Evolutionary conservation across 306 rosid species (phyloP).

Genomic region (Mimosa pudica): DNA sequence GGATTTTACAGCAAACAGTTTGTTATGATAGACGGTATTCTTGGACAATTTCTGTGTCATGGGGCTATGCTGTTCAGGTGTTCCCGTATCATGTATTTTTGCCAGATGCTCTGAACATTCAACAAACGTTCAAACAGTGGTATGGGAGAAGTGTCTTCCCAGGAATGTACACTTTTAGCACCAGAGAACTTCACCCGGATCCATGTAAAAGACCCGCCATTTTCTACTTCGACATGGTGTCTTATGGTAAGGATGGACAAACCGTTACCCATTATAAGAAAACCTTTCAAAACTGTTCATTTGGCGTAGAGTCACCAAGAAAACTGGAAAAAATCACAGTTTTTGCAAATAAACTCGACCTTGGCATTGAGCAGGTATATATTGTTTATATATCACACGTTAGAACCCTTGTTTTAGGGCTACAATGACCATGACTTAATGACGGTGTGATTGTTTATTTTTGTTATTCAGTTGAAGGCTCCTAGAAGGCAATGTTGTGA

Average conservation of each 20-base stretch:
- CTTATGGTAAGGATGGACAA: constrained; percentile 35
- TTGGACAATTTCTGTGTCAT: constrained; percentile 75
- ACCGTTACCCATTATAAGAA: constrained; percentile 55
- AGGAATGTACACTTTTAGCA: constrained; percentile 53
- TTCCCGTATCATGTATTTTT: constrained; percentile 48
- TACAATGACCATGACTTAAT: not conserved
- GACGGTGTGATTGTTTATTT: not conserved
- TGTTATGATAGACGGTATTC: constrained; percentile 69
- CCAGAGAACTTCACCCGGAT: constrained; percentile 42
- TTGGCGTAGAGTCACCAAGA: constrained; percentile 43
- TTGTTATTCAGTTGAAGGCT: constrained; percentile 53
- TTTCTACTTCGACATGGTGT: constrained; percentile 58
- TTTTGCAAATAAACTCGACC: constrained; percentile 57
- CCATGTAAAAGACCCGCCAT: constrained; percentile 61
- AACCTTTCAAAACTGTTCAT: constrained; percentile 52
- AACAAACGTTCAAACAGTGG: constrained; percentile 68
- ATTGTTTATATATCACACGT: constrained; percentile 11
- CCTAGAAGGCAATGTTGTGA: constrained; percentile 88
- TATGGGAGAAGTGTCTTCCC: constrained; percentile 7
- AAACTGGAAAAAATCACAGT: constrained; percentile 63
- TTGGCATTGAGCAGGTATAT: constrained; percentile 56
- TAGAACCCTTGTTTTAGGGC: not conserved
- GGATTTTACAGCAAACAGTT: constrained; percentile 72
- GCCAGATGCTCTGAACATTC: constrained; percentile 51
- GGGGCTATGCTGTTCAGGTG: constrained; percentile 90